Evolutionary conservation across 495 filamentous ascomycete genomes (phyloP).

Genomic region (Staphylotrichum longicolle): DNA sequence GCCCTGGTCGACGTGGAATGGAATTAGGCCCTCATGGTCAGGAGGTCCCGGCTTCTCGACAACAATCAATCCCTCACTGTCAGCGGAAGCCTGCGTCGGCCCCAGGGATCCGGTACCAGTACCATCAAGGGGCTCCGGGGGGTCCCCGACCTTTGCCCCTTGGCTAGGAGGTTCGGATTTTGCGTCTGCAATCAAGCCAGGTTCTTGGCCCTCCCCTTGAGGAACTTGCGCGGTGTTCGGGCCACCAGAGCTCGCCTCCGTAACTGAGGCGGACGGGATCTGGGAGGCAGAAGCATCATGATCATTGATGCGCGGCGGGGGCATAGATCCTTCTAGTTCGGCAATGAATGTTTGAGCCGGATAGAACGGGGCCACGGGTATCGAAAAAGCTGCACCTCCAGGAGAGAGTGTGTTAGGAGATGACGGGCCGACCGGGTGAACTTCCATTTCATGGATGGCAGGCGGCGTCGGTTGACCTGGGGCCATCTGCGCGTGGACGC

Average conservation of each 20-base stretch:
- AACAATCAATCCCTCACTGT: conserved; percentile 14
- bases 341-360: conserved; percentile 17
- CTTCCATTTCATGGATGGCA: conserved; percentile 11
- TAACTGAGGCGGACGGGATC: background rate
- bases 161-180: background rate
- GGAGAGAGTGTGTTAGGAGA: background rate
- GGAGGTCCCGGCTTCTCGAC: conserved; percentile 14
- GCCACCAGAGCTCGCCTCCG: background rate
- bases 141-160: background rate
- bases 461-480: background rate
- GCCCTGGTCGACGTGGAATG: background rate
- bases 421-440: background rate
- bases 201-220: background rate
- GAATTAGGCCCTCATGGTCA: conserved; percentile 21
- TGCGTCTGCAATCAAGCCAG: background rate
- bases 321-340: conserved; percentile 20
- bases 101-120: conserved; percentile 10
- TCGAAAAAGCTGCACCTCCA: too few relatives aligned
- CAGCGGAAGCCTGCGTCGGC: conserved; percentile 22
- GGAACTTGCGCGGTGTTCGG: background rate
- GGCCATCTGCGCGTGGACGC: background rate
- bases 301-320: background rate
- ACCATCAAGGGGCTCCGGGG: background rate
- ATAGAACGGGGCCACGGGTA: background rate
- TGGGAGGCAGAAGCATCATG: background rate